Base-by-base conservation (phyloP, 306 rosid genomes). In the Cicer bijugum region DNA sequence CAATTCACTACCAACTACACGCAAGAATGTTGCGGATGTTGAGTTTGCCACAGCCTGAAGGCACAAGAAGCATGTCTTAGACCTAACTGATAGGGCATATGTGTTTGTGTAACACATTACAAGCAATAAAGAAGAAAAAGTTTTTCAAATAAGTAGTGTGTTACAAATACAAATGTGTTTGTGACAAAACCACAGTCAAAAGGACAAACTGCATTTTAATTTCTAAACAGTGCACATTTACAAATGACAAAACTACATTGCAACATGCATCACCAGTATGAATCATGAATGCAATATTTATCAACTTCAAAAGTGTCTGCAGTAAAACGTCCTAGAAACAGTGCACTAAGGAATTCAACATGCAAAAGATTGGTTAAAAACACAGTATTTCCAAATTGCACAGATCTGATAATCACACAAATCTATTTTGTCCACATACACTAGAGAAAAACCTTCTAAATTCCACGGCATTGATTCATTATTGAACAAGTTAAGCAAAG, bases 1-100 rank as follows among this genome's bases (percentile, higher is more conserved):
- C 84, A 94, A 85, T 66, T 94, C 99, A 88, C 99, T 94, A 23
- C 99, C 99, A 81, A 94, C 99, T 56, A 94, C 99, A 56, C 99
- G 97, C 74, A 94, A 85, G 88, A 94, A 94, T 38, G 99, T 94
- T 23, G 99, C 99, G 38, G 99, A 94, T 33, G 99, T 94, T 77
- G 99, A 94, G 85, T 94, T 94, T 35, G 99, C 99, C 38, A 94
- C 99, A 6, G 99, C 99, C 99, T 94, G 89, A 78, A 81, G 51
- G 68, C 51, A 81, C 52, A 78, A 12, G 16, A 63, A 28, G 7
- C 23, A 46, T 69, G 48, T 57, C 50, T 69, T 56, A 75, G 78
- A 82, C 57, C 52, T 11, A 78, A 63, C 69, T 38, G 39, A 45
- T 53, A 15, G 59, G 44, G 57, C 46, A 42, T 12, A 19, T 53